These are phyloP conservation scores for Clathrospora elynae DNA, from an alignment of 2,329 filamentous ascomycete genomes.

Conservation along the genomic window DNA sequence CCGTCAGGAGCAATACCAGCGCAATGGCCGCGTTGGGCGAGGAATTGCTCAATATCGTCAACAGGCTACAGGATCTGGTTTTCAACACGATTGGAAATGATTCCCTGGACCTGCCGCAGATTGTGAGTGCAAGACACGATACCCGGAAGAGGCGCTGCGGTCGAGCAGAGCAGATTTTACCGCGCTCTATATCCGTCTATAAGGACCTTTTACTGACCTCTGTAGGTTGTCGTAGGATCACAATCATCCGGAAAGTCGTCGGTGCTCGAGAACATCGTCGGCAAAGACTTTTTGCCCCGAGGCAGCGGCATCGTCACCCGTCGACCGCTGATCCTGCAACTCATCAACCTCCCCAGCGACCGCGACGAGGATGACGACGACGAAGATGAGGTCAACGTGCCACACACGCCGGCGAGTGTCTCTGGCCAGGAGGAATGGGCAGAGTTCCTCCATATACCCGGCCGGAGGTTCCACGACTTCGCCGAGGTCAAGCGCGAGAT, in stretches of 20 bases:
- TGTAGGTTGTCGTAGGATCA: slow-evolving; percentile 95
- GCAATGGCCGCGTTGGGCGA: slow-evolving; percentile 92
- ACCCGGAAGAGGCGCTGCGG: slow-evolving; percentile 17
- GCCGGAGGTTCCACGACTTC: slow-evolving; percentile 89
- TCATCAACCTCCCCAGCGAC: slow-evolving; percentile 89
- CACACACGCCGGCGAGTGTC: slow-evolving; percentile 78
- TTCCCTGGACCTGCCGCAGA: slow-evolving; percentile 95
- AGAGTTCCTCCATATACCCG: slow-evolving; percentile 94
- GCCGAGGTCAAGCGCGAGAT: slow-evolving; percentile 93
- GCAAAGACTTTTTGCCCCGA: slow-evolving; percentile 93
- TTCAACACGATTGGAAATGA: slow-evolving; percentile 99
- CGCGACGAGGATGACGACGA: slow-evolving; percentile 70
- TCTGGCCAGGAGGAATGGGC: slow-evolving; percentile 76
- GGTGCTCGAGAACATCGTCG: slow-evolving; percentile 97
- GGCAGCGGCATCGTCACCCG: slow-evolving; percentile 96
- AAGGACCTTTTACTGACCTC: slow-evolving; percentile 18
- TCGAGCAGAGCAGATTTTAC: slow-evolving; percentile 18
- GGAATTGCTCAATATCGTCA: slow-evolving; percentile 92
- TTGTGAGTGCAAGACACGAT: slow-evolving; percentile 74
- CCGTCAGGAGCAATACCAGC: slow-evolving; percentile 33
- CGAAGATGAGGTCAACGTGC: slow-evolving; percentile 67
- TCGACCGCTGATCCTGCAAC: slow-evolving; percentile 90
- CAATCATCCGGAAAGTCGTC: slow-evolving; percentile 99
- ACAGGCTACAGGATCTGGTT: slow-evolving; percentile 97
- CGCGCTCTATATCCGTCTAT: slow-evolving; percentile 1